A percentile compares a stretch with the other conserved stretches of the same genome.
Evolutionary conservation across 2,329 filamentous ascomycete species (phyloP).

Genomic region (Aspergillus aculeatinus): DNA sequence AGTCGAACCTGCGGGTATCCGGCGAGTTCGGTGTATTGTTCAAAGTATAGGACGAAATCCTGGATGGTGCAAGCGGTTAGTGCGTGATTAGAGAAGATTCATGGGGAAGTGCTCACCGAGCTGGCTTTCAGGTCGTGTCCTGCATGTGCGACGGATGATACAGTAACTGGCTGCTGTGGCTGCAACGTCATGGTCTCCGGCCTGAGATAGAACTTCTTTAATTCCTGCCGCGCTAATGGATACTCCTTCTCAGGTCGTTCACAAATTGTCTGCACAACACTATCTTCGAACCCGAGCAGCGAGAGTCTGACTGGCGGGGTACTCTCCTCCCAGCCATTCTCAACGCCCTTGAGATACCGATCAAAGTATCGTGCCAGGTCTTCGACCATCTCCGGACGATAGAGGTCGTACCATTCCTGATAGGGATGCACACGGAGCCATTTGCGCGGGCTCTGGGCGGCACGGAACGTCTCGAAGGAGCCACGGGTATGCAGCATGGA

Average conservation of each 20-base stretch:
- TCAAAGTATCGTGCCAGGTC: conserved; percentile 10
- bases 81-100: background rate
- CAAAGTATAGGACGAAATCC: conserved; percentile 14
- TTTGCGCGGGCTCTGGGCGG: conserved; percentile 15
- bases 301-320: conserved; percentile 11
- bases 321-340: conserved; percentile 10
- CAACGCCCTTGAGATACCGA: conserved; percentile 4
- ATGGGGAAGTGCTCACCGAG: background rate
- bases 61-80: background rate
- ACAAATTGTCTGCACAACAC: background rate
- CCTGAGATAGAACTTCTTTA: conserved; percentile 3
- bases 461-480: conserved; percentile 22
- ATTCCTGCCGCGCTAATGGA: background rate
- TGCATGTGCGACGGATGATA: background rate
- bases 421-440: conserved; percentile 18
- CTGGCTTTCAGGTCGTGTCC: background rate
- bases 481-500: conserved; percentile 23
- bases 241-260: background rate
- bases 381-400: conserved; percentile 8
- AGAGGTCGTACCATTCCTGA: conserved; percentile 12
- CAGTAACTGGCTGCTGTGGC: background rate
- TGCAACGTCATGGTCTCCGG: background rate
- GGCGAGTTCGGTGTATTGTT: conserved; percentile 7
- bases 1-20: background rate
- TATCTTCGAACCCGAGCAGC: conserved; percentile 1